phyloP scores from a whole-genome alignment of 2,329 filamentous ascomycete genomes.

The Ceratocystis destructans region DNA sequence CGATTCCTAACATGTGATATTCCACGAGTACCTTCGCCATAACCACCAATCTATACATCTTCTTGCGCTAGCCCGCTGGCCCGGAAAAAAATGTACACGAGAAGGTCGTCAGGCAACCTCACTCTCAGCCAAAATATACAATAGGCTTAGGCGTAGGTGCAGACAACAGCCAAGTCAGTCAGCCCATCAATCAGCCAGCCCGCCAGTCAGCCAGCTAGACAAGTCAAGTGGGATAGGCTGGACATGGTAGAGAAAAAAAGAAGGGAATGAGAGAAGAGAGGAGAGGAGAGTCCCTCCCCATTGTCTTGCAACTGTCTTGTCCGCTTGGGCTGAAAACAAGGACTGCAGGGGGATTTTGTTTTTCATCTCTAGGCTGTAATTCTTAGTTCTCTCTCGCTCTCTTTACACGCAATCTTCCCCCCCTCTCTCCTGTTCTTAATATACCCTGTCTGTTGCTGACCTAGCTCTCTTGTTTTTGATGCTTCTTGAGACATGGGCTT shows the following conservation, averaged over 20 bases:
- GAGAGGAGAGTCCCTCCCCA: no score
- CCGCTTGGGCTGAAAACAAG: not conserved
- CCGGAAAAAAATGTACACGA: no score
- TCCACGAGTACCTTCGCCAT: not conserved
- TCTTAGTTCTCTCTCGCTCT: not conserved
- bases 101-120: no score
- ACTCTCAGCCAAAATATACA: not conserved
- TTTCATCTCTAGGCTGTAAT: not conserved
- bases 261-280: not conserved
- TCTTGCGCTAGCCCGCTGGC: no score
- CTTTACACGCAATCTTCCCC: not conserved
- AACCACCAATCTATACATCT: no score
- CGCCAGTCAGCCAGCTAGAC: not conserved
- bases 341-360: not conserved
- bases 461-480: no score
- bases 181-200: not conserved
- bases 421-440: no score
- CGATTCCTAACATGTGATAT: not conserved
- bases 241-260: not conserved
- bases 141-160: not conserved
- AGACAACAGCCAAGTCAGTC: not conserved
- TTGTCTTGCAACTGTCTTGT: conserved; percentile 6
- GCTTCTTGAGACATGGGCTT: not conserved
- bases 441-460: no score
- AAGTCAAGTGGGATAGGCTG: not conserved